Conservation (phyloP, 179 eudicot genomes). For the Sideroxylon spinosum region DNA sequence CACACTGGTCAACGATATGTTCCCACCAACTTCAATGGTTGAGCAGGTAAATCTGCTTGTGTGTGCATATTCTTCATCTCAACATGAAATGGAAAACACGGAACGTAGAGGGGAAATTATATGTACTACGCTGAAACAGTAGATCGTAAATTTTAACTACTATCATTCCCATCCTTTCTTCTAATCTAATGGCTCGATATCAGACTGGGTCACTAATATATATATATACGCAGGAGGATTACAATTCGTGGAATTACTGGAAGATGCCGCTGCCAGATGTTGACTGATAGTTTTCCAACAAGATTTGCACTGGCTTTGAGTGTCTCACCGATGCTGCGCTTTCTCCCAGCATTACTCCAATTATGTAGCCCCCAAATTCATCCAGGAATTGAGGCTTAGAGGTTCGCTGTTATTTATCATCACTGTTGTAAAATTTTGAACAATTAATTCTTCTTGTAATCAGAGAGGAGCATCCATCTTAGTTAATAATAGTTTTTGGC, state of each 20-base stretch:
- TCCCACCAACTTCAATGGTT: constrained; percentile 89
- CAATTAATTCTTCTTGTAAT: constrained; percentile 8
- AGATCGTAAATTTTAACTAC: background rate
- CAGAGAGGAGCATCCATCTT: background rate
- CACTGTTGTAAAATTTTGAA: constrained; percentile 15
- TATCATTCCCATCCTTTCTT: background rate
- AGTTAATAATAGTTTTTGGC: constrained; percentile 10
- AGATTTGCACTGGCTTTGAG: background rate
- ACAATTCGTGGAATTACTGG: constrained; percentile 92
- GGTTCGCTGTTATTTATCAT: background rate
- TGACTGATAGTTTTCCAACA: constrained; percentile 20
- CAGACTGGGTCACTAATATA: background rate
- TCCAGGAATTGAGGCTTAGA: background rate
- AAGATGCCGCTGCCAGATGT: constrained; percentile 69
- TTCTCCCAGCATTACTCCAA: background rate
- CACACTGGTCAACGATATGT: constrained; percentile 93
- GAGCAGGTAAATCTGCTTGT: constrained; percentile 53
- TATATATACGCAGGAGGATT: constrained; percentile 72
- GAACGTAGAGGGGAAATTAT: background rate
- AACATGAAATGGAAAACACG: background rate
- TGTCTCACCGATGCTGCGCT: background rate
- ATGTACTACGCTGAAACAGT: background rate
- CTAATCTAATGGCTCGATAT: background rate
- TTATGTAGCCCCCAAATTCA: background rate
- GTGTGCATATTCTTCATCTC: background rate